A percentile compares a stretch with the other conserved stretches of the same genome.
These are phyloP conservation scores for Millerozyma miso DNA, from an alignment of 805 yeast genomes.

Conservation along the genomic window DNA sequence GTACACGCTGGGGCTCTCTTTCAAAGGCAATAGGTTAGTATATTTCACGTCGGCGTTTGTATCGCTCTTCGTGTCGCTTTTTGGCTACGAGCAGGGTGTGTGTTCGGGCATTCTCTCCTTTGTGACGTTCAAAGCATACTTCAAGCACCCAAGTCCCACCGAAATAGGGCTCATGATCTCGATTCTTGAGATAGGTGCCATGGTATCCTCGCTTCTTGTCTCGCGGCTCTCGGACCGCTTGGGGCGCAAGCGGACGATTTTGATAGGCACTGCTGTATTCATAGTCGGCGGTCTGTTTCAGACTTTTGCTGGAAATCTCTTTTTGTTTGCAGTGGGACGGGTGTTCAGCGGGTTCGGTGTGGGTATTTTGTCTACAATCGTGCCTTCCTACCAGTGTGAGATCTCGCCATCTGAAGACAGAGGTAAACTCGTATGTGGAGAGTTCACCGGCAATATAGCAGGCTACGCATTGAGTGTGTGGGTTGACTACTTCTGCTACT, in stretches of 20 bases:
- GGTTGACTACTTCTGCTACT: constrained; percentile 78
- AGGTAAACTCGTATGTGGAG: constrained; percentile 81
- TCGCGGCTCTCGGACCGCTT: constrained; percentile 73
- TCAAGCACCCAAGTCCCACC: constrained; percentile 68
- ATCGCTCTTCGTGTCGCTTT: constrained; percentile 38
- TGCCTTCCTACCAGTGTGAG: constrained; percentile 85
- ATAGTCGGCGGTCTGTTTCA: constrained; percentile 77
- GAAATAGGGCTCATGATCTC: constrained; percentile 85
- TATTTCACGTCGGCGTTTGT: constrained; percentile 44
- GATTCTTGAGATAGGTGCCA: constrained; percentile 83
- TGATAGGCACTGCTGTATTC: constrained; percentile 74
- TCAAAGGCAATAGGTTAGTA: constrained; percentile 38
- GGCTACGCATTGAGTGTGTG: constrained; percentile 84
- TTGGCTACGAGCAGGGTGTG: constrained; percentile 64
- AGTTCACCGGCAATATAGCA: constrained; percentile 78
- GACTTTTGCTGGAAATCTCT: constrained; percentile 52
- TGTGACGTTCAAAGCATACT: constrained; percentile 62
- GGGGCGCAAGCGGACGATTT: constrained; percentile 76
- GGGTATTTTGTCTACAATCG: constrained; percentile 77
- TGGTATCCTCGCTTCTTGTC: constrained; percentile 71
- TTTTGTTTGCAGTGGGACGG: constrained; percentile 65
- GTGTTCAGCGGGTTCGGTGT: constrained; percentile 83
- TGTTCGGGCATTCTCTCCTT: constrained; percentile 84
- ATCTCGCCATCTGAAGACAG: constrained; percentile 84
- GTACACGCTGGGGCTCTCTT: constrained; percentile 27